phyloP scores from a whole-genome alignment of 208 protist species.

The Endotrypanum monterogeii region DNA sequence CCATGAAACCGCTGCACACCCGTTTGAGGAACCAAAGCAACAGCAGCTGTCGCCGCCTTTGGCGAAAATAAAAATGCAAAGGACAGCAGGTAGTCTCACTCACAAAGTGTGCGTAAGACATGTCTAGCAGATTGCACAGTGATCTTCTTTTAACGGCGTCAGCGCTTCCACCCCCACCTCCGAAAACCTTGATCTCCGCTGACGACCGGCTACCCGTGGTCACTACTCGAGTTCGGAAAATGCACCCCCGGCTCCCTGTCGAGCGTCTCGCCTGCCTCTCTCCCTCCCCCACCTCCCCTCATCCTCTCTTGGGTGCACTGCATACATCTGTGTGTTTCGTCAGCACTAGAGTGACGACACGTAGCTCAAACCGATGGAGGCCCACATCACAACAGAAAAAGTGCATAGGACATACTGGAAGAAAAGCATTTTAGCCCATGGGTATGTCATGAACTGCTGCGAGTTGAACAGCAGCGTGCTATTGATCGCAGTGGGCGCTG shows the following conservation, averaged over 20 bases:
- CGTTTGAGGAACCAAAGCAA: too few species aligned
- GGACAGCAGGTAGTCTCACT: too few species aligned
- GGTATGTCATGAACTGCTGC: conserved; percentile 61
- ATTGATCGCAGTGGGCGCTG: conserved; percentile 81
- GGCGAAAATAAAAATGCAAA: too few species aligned
- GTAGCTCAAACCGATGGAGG: conserved; percentile 46
- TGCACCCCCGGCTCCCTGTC: neutral
- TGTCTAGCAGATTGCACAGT: too few species aligned
- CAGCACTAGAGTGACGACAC: conserved; percentile 25
- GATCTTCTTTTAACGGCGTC: too few species aligned
- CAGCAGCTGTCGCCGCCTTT: too few species aligned
- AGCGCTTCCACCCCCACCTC: too few species aligned
- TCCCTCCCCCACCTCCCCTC: neutral
- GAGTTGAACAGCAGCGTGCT: conserved; percentile 69
- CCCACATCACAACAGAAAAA: conserved; percentile 65
- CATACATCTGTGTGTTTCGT: neutral
- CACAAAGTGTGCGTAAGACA: too few species aligned
- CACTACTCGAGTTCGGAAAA: too few species aligned
- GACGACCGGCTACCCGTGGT: too few species aligned
- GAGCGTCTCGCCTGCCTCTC: neutral
- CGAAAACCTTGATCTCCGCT: too few species aligned
- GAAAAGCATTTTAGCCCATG: conserved; percentile 81
- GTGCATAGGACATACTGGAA: conserved; percentile 75
- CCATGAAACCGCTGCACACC: too few species aligned
- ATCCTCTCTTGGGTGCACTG: neutral